A percentile compares a stretch with the other conserved stretches of the same genome.
phyloP scores from a whole-genome alignment of 2,329 filamentous ascomycete species.

The Cladosporium sphaerospermum region DNA sequence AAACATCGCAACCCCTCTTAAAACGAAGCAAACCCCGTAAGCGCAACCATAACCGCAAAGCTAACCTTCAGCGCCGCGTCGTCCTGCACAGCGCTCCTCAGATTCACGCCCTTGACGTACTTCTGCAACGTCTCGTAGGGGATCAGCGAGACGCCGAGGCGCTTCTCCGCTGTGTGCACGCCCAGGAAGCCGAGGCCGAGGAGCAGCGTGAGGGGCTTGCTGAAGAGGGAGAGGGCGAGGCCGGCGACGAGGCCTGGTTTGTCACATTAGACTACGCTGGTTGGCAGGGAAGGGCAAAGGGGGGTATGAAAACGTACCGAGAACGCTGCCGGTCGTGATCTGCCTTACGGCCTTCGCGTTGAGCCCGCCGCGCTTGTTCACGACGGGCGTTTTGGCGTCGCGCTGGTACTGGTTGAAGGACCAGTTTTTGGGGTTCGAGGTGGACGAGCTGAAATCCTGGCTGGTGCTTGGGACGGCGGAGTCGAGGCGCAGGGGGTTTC shows the following conservation, averaged over 20 bases:
- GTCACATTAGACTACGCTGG: neutral
- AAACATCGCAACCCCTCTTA: neutral
- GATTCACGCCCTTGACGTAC: constrained; percentile 45
- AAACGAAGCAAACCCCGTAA: constrained; percentile 55
- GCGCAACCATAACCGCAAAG: constrained; percentile 66
- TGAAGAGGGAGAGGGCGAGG: constrained; percentile 63
- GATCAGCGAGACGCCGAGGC: constrained; percentile 44
- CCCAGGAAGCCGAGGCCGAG: constrained; percentile 59
- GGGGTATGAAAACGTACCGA: constrained; percentile 27
- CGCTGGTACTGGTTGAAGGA: constrained; percentile 32
- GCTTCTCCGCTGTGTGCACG: constrained; percentile 50
- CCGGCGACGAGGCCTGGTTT: constrained; percentile 56
- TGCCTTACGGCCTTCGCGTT: constrained; percentile 40
- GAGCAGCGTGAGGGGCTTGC: constrained; percentile 61
- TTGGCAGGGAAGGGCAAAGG: too few species aligned
- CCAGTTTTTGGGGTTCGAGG: constrained; percentile 31
- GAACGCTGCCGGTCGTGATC: constrained; percentile 42
- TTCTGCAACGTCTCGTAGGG: constrained; percentile 45
- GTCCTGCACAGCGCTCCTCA: constrained; percentile 48
- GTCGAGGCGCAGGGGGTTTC: constrained; percentile 30
- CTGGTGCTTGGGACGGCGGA: constrained; percentile 20
- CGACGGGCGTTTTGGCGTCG: constrained; percentile 35
- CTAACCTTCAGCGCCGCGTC: constrained; percentile 61
- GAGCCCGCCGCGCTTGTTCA: constrained; percentile 32
- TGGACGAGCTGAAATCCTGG: constrained; percentile 1